A percentile compares a stretch with the other conserved stretches of the same genome.
These are phyloP conservation scores for Sordariomycetes sp. DNA, from an alignment of 2,329 filamentous ascomycete genomes.

Conservation along the genomic window DNA sequence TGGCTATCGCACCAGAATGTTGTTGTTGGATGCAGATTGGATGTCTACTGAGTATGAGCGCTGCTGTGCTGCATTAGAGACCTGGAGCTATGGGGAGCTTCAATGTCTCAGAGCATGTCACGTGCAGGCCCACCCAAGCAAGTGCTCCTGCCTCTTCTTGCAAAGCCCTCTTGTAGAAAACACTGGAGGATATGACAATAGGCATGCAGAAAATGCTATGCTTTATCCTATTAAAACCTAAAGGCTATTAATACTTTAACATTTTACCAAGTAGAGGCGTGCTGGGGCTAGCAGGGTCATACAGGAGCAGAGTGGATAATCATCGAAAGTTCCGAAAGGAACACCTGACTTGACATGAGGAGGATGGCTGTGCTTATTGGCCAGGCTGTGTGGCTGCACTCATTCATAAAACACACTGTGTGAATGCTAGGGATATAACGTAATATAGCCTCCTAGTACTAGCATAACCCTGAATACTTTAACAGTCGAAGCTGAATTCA, in stretches of 20 bases:
- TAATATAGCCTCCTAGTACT: background rate
- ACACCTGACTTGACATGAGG: background rate
- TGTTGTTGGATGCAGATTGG: background rate
- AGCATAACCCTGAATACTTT: background rate
- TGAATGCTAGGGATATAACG: background rate
- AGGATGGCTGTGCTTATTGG: background rate
- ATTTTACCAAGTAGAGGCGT: no score
- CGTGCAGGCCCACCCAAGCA: background rate
- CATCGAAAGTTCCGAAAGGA: background rate
- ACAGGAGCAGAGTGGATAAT: no score
- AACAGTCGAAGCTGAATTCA: background rate
- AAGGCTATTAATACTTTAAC: no score
- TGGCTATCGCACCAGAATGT: no score
- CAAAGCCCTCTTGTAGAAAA: no score
- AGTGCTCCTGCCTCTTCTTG: no score
- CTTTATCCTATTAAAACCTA: no score
- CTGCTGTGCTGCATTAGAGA: background rate
- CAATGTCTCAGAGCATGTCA: background rate
- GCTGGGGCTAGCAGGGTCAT: no score
- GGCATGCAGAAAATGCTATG: no score
- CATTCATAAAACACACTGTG: background rate
- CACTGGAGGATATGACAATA: no score
- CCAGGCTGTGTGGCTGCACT: background rate
- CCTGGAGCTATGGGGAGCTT: background rate
- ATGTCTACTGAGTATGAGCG: background rate